phyloP scores from a whole-genome alignment of 2,329 filamentous ascomycete species.

The Penicillium olsonii region DNA sequence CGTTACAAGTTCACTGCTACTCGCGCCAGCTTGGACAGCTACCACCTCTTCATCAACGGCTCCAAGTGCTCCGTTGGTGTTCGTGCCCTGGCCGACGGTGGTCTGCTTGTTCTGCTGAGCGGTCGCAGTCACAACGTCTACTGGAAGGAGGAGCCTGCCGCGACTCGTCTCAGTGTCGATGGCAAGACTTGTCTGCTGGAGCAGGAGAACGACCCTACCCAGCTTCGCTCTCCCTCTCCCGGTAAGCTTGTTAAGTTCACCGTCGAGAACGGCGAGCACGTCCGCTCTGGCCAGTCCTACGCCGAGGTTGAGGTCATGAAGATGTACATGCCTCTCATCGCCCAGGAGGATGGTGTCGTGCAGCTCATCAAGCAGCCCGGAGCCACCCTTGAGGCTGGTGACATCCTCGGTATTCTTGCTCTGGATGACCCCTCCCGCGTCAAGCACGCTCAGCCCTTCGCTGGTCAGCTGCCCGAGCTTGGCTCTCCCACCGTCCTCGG shows the following conservation, averaged over 20 bases:
- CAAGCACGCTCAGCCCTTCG: slow-evolving; percentile 93
- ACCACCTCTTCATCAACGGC: slow-evolving; percentile 98
- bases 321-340: slow-evolving; percentile 99
- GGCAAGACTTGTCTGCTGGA: slow-evolving; percentile 97
- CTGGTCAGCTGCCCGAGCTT: slow-evolving; percentile 83
- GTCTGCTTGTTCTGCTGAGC: slow-evolving; percentile 83
- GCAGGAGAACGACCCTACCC: slow-evolving; percentile 98
- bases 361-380: slow-evolving; percentile 99
- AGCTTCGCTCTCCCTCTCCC: slow-evolving; percentile 89
- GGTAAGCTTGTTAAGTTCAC: slow-evolving; percentile 98
- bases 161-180: slow-evolving; percentile 92
- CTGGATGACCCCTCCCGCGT: slow-evolving; percentile 94
- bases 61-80: slow-evolving; percentile 95
- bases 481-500: slow-evolving; percentile 85
- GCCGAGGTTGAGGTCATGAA: slow-evolving; percentile 99
- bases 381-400: slow-evolving; percentile 94
- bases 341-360: slow-evolving; percentile 92
- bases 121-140: slow-evolving; percentile 97
- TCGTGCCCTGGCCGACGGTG: slow-evolving; percentile 88
- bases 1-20: slow-evolving; percentile 99
- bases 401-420: slow-evolving; percentile 95
- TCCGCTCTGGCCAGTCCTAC: slow-evolving; percentile 88
- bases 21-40: slow-evolving; percentile 86
- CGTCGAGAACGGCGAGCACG: slow-evolving; percentile 91
- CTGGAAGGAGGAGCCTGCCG: slow-evolving; percentile 98